Evolutionary conservation across 164 flowering plant species (phyloP).

Genomic region (Chimonanthus salicifolius): DNA sequence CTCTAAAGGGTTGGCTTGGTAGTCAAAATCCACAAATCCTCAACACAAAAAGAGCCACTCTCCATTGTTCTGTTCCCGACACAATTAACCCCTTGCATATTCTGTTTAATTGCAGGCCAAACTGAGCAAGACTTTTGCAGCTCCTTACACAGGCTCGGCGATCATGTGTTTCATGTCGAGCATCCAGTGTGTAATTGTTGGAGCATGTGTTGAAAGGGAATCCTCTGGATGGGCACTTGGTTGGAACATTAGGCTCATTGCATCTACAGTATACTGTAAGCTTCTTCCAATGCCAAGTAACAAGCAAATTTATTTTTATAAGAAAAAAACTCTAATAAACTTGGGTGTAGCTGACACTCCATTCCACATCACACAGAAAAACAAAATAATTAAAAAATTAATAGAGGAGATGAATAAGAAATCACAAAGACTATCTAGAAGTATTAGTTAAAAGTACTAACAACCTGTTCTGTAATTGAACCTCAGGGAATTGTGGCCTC

Average conservation of each 20-base stretch:
- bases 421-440: too few relatives aligned
- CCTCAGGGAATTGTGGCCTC: conserved; percentile 65
- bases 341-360: too few relatives aligned
- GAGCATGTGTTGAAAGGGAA: conserved; percentile 23
- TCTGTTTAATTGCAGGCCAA: conserved; percentile 31
- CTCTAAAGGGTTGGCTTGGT: too few relatives aligned
- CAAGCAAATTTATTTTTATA: too few relatives aligned
- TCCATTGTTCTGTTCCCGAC: too few relatives aligned
- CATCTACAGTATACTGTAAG: conserved; percentile 37
- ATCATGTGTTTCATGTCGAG: conserved; percentile 47
- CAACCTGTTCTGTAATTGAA: background rate
- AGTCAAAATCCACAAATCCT: too few relatives aligned
- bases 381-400: too few relatives aligned
- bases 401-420: too few relatives aligned
- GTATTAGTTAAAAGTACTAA: background rate
- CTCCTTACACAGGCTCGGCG: conserved; percentile 52
- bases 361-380: too few relatives aligned
- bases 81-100: background rate
- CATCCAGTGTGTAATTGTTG: conserved; percentile 34
- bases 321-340: too few relatives aligned
- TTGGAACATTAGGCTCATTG: conserved; percentile 32
- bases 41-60: too few relatives aligned
- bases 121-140: conserved; percentile 34
- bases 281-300: background rate
- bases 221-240: conserved; percentile 43